Base-by-base conservation (phyloP, 768 basidiomycete species). In the Tulasnella sp. region DNA sequence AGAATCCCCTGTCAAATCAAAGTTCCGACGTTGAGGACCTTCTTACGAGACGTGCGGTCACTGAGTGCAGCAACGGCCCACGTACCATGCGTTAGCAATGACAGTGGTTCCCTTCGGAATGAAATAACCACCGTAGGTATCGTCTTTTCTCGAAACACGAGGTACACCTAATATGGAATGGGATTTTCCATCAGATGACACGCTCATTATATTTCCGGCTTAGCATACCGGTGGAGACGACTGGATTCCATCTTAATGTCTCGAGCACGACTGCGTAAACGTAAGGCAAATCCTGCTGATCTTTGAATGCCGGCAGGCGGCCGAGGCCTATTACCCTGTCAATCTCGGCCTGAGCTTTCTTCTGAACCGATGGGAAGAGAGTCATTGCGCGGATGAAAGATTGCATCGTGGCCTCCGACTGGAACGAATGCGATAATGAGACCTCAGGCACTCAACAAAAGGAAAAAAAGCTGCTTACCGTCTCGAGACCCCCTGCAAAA, bases 301-400 rank as follows among this genome's bases (percentile, higher is more conserved):
- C 83, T 16, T 39, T 79, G 34, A 80, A 76, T 7, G 78, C 77
- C 0, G 83, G 72, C 85, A 87, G 84, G 12, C 83, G 78, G 8
- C 82, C 80, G 27, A 78, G 74, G 1, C 83, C 83, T 16, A 87
- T 81, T 34, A 84, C 81, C 8, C 79, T 71, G 24, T 85, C 81
- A 31, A 87, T 83, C 83, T 88, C 88, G 40, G 83, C 83, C 34
- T 87, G 86, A 19, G 85, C 86, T 36, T 82, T 81, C 9, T 80
- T 75, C 80, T 88, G 75, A 18, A 48, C 44, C 34, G 83, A 82
- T 0, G 84, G 84, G 73, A 81, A 82, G 24, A 83, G 80, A 7
- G 82, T 71, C 83, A 85, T 84, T 12, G 82, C 82, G 38, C 83
- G 75, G 34, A 82, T 21, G 58, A 77, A 77, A 18, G 77, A 78